Conservation (phyloP, 2,329 filamentous ascomycete species). For the Monosporascus sp. region DNA sequence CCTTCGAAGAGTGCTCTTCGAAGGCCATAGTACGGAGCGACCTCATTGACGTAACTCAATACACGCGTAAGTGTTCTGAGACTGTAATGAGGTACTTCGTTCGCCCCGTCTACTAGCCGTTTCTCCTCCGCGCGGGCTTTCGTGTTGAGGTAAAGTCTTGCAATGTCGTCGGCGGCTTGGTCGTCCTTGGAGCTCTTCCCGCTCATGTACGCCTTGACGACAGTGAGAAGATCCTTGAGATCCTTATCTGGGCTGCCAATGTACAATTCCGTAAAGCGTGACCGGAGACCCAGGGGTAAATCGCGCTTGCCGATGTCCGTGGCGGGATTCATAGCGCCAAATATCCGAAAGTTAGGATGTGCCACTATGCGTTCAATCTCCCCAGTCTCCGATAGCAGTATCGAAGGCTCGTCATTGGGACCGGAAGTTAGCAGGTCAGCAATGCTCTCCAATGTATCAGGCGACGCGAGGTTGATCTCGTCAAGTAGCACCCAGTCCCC, state of each 20-base stretch:
- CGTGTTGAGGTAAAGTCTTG: constrained; percentile 80
- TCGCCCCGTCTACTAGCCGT: constrained; percentile 85
- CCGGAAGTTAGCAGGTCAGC: constrained; percentile 78
- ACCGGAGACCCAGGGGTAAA: constrained; percentile 79
- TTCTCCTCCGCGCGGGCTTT: constrained; percentile 78
- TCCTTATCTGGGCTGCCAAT: constrained; percentile 86
- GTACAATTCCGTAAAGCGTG: constrained; percentile 92
- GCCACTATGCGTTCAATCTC: constrained; percentile 86
- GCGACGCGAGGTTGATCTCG: constrained; percentile 93
- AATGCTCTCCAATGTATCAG: constrained; percentile 91
- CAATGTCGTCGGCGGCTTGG: constrained; percentile 73
- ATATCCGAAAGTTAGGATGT: constrained; percentile 90
- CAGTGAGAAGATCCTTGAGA: constrained; percentile 76
- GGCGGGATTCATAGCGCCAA: constrained; percentile 98
- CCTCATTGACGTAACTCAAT: constrained; percentile 80
- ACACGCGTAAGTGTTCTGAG: constrained; percentile 88
- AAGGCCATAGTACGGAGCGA: constrained; percentile 77
- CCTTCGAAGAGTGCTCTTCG: constrained; percentile 87
- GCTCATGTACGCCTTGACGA: constrained; percentile 84
- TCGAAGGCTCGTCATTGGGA: constrained; percentile 66
- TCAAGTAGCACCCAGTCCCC: constrained; percentile 96
- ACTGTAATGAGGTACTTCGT: constrained; percentile 95
- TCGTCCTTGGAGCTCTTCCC: constrained; percentile 66
- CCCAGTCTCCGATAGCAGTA: constrained; percentile 88
- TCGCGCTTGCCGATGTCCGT: constrained; percentile 97